Evolutionary conservation across 208 protist genomes (phyloP).

Genomic region (Crithidia brevicula): DNA sequence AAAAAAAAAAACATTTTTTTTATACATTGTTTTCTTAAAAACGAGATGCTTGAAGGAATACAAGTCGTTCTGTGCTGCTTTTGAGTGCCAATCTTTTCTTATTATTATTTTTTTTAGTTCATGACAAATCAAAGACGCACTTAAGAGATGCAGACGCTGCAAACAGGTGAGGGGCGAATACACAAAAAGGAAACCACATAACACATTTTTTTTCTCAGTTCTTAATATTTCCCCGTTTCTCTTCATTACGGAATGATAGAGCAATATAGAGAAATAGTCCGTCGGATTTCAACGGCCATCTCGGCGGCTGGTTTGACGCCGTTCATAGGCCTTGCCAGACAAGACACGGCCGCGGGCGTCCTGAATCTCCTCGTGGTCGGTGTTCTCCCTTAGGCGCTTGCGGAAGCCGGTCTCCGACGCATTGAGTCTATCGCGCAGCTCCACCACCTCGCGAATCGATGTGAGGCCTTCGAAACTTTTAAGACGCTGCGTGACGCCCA

Average conservation of each 20-base stretch:
- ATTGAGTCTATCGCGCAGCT: constrained; percentile 67
- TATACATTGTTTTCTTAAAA: too few relatives aligned
- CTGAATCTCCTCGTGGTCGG: constrained; percentile 84
- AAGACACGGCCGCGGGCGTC: constrained; percentile 84
- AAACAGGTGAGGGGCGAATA: background rate
- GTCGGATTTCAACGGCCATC: background rate
- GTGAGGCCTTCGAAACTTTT: constrained; percentile 81
- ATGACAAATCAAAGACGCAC: too few relatives aligned
- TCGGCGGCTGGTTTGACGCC: constrained; percentile 43
- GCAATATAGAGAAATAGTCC: background rate
- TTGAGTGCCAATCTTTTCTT: too few relatives aligned
- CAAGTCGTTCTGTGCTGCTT: too few relatives aligned
- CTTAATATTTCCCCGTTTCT: background rate
- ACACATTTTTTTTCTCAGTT: background rate
- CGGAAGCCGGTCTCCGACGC: constrained; percentile 40
- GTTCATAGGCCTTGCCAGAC: constrained; percentile 63
- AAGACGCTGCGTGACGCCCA: constrained; percentile 75
- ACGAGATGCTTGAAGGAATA: too few relatives aligned
- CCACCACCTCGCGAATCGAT: constrained; percentile 72
- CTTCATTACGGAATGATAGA: background rate
- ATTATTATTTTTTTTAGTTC: too few relatives aligned
- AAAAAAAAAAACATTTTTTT: too few relatives aligned
- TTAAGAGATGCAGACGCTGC: too few relatives aligned
- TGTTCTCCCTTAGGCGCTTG: constrained; percentile 71
- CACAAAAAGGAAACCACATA: background rate